Evolutionary conservation across 345 rosid species (phyloP).

Genomic region (Erodium maritimum): DNA sequence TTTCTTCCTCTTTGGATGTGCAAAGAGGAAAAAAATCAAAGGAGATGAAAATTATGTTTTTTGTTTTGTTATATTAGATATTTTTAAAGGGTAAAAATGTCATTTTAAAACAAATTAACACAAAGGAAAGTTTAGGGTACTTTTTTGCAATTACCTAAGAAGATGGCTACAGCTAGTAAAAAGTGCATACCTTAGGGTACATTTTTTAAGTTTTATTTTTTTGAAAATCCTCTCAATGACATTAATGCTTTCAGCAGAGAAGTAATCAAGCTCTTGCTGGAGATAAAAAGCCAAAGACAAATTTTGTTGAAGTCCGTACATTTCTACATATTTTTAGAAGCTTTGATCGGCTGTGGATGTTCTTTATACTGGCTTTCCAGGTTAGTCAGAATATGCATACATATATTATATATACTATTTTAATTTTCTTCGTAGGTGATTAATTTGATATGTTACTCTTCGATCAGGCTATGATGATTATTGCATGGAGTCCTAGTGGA

Average conservation of each 20-base stretch:
- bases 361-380: slow-evolving; percentile 76
- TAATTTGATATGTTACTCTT: slow-evolving; percentile 10
- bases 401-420: no score
- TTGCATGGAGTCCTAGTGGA: slow-evolving; percentile 71
- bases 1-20: no score
- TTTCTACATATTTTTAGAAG: slow-evolving; percentile 90
- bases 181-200: no score
- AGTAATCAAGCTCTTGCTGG: slow-evolving; percentile 30
- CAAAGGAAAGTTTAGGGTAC: no score
- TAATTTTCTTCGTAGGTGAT: slow-evolving; percentile 6
- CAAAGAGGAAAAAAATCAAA: no score
- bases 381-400: slow-evolving; percentile 18
- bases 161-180: no score
- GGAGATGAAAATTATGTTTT: no score
- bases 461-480: slow-evolving; percentile 79
- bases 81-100: no score
- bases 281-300: slow-evolving; percentile 75
- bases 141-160: no score
- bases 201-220: no score
- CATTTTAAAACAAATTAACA: no score
- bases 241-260: slow-evolving; percentile 29
- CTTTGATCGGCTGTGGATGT: slow-evolving; percentile 98
- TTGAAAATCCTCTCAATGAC: not conserved
- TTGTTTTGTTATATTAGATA: no score
- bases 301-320: slow-evolving; percentile 96